Evolutionary conservation across 2,329 filamentous ascomycete species (phyloP).

Genomic region (Dactylellina drechsleri): DNA sequence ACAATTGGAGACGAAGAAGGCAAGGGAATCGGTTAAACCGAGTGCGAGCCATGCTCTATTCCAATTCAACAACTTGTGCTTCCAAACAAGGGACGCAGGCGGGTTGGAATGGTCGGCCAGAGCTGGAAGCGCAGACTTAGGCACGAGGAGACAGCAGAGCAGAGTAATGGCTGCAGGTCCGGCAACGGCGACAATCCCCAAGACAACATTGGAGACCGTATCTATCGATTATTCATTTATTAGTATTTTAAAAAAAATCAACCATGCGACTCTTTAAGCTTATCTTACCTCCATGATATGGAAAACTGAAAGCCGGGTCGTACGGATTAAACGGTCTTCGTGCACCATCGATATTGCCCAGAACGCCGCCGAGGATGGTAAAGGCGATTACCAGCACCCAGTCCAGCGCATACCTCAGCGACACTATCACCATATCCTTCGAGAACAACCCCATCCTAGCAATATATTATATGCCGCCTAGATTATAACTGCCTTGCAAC

Average conservation of each 20-base stretch:
- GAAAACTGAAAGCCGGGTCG: conserved; percentile 50
- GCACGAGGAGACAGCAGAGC: conserved; percentile 39
- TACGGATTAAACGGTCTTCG: conserved; percentile 52
- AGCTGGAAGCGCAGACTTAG: conserved; percentile 40
- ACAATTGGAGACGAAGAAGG: conserved; percentile 83
- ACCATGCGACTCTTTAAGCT: neutral
- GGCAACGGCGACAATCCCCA: conserved; percentile 35
- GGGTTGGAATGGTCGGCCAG: conserved; percentile 59
- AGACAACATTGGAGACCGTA: conserved; percentile 30
- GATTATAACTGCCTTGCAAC: neutral
- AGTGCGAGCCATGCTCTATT: conserved; percentile 87
- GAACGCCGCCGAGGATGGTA: conserved; percentile 13
- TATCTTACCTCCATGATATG: conserved; percentile 50
- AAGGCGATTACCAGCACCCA: conserved; percentile 48
- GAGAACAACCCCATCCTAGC: conserved; percentile 23
- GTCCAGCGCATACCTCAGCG: conserved; percentile 47
- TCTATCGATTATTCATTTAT: conserved; percentile 13
- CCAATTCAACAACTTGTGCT: conserved; percentile 88
- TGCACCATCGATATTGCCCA: conserved; percentile 48
- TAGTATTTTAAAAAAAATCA: conserved; percentile 1
- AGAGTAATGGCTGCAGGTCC: conserved; percentile 38
- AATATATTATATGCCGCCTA: neutral
- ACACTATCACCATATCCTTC: conserved; percentile 37
- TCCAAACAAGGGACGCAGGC: conserved; percentile 75
- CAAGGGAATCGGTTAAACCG: conserved; percentile 74